Evolutionary conservation across 257 asterid species (phyloP), one percentile per base, ranked within the genome.

Genomic region (Forsythia viridissima): DNA sequence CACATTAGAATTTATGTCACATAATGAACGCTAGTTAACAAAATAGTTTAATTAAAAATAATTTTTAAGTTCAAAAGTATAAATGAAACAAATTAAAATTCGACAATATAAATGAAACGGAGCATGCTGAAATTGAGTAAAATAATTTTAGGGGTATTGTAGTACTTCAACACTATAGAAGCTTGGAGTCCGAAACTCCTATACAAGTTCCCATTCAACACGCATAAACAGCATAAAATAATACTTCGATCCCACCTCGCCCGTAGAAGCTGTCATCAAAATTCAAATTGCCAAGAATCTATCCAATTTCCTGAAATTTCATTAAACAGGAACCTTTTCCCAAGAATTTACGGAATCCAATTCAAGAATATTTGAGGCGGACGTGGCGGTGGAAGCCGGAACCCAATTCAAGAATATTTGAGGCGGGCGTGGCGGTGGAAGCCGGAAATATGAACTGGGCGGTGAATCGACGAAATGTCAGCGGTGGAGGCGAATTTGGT

Each of bases 401-500:
- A 52, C 6, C 21, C 21, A 51, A 51, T 51, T 4, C 61, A 51
- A 16, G 4, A 15, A 13, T 51, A 4, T 51, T 15, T 15, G 8
- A 16, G 2, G 61, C 20, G 52, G 73, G 78, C 82, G 87, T 24
- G 24, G 24, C 24, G 24, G 24, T 24, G 38, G 76, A 66, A 24
- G 51, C 72, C 21, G 80, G 77, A 61, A 78, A 72, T 15, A 70
- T 79, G 73, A 59, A 67, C 37, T 75, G 61, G 69, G 15, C 52
- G 71, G 76, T 83, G 72, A 78, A 71, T 1, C 71, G 86, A 13
- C 59, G 3, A 52, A 16, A 52, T 52, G 63, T 52, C 43, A 85
- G 76, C 59, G 57, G 81, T 38, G 66, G 77, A 48, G 77, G 77
- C 69, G 82, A 73, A 18, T 65, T 82, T 36, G 77, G 82, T 0